phyloP scores from a whole-genome alignment of 75 land plant species.

The Adiantum capillusveneris region DNA sequence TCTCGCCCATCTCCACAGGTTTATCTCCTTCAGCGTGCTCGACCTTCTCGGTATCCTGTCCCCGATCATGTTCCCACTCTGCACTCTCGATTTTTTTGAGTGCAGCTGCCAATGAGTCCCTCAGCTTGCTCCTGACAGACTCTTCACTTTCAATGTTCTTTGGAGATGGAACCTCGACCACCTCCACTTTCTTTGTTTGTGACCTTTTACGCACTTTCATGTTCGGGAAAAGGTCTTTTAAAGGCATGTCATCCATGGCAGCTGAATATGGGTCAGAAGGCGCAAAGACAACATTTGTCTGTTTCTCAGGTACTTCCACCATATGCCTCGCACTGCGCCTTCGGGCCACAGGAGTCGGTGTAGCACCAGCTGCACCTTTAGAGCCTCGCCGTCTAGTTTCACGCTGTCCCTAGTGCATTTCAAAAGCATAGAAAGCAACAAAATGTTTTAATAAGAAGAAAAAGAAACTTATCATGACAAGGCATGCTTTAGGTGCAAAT shows the following conservation, averaged over 20 bases:
- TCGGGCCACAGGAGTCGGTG: too few relatives aligned
- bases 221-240: constrained; percentile 4
- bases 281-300: background rate
- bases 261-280: constrained; percentile 7
- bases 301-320: too few relatives aligned
- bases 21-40: too few relatives aligned
- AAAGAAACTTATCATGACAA: too few relatives aligned
- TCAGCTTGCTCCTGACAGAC: constrained; percentile 56
- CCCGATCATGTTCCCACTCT: constrained; percentile 14
- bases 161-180: background rate
- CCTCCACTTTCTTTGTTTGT: background rate
- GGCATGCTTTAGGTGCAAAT: too few relatives aligned
- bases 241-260: constrained; percentile 9
- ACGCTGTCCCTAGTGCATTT: too few relatives aligned
- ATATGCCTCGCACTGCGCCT: too few relatives aligned
- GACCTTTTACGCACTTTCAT: constrained; percentile 3
- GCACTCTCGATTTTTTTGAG: constrained; percentile 29
- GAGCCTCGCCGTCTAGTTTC: too few relatives aligned
- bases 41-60: background rate
- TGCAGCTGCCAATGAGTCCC: constrained; percentile 69
- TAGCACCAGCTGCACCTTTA: too few relatives aligned
- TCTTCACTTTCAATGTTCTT: constrained; percentile 12
- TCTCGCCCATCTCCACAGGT: too few relatives aligned
- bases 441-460: too few relatives aligned
- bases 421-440: too few relatives aligned